phyloP scores from a whole-genome alignment of 352 stramenopile genomes.

The Pythium rishiriense region DNA sequence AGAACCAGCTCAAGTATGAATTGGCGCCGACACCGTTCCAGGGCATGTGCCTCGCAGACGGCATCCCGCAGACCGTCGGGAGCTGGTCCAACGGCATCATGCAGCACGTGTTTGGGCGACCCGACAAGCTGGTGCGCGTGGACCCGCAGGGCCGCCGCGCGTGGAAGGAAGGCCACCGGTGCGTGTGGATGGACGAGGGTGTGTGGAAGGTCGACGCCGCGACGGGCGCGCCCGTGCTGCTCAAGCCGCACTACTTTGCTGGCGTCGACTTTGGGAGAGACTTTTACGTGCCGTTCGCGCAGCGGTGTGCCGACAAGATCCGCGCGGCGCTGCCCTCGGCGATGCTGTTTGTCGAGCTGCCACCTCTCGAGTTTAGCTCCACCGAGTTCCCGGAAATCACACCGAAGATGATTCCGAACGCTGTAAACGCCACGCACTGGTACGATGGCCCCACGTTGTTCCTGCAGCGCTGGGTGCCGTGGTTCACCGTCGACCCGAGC shows the following conservation, averaged over 20 bases:
- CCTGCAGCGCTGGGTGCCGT: conserved; percentile 60
- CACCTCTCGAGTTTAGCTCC: conserved; percentile 69
- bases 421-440: conserved; percentile 89
- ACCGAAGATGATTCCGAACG: conserved; percentile 48
- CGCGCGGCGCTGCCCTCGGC: conserved; percentile 53
- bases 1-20: conserved; percentile 66
- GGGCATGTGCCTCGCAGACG: conserved; percentile 77
- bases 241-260: conserved; percentile 72
- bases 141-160: conserved; percentile 58
- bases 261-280: conserved; percentile 72
- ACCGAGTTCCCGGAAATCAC: conserved; percentile 74
- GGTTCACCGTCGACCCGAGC: conserved; percentile 71
- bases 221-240: conserved; percentile 42
- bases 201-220: conserved; percentile 63
- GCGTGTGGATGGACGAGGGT: conserved; percentile 83
- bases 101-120: conserved; percentile 64
- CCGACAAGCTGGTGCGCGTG: conserved; percentile 46
- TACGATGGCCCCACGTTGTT: conserved; percentile 92
- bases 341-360: conserved; percentile 82
- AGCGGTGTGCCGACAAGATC: conserved; percentile 61
- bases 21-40: conserved; percentile 80
- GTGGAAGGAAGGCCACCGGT: conserved; percentile 66
- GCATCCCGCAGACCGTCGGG: conserved; percentile 55
- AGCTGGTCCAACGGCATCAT: conserved; percentile 77
- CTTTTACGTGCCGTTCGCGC: conserved; percentile 82